phyloP scores from a whole-genome alignment of 2,329 filamentous ascomycete genomes.

The Zymoseptoria ardabiliae region DNA sequence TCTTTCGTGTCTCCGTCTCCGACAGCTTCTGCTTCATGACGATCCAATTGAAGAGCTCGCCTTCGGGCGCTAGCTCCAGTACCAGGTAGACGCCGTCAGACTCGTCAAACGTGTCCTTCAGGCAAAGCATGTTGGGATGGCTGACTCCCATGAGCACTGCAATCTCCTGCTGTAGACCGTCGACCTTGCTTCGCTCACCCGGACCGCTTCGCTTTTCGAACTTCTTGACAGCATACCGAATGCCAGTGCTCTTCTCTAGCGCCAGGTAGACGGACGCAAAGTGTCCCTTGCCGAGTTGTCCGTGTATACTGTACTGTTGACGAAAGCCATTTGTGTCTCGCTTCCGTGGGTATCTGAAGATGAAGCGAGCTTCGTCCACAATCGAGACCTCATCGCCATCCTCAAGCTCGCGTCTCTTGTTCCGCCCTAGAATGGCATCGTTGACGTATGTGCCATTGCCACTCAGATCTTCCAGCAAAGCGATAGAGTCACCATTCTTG shows the following conservation, averaged over 20 bases:
- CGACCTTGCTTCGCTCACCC: slow-evolving; percentile 74
- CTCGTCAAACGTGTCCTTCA: slow-evolving; percentile 94
- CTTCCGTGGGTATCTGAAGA: slow-evolving; percentile 81
- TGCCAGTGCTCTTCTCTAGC: slow-evolving; percentile 74
- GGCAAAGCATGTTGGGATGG: slow-evolving; percentile 83
- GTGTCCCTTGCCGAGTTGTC: slow-evolving; percentile 87
- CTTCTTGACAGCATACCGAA: slow-evolving; percentile 84
- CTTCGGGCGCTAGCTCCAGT: slow-evolving; percentile 81
- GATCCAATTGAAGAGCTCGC: slow-evolving; percentile 93
- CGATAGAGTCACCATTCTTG: slow-evolving; percentile 51
- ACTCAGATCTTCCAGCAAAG: slow-evolving; percentile 85
- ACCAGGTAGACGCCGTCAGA: slow-evolving; percentile 84
- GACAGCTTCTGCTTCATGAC: slow-evolving; percentile 82
- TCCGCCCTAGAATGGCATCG: slow-evolving; percentile 80
- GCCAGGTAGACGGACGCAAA: slow-evolving; percentile 92
- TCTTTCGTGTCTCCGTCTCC: slow-evolving; percentile 74
- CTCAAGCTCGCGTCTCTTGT: slow-evolving; percentile 79
- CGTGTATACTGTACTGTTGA: slow-evolving; percentile 76
- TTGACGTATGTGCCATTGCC: slow-evolving; percentile 97
- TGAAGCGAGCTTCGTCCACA: slow-evolving; percentile 74
- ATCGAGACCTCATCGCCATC: slow-evolving; percentile 89
- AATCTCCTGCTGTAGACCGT: slow-evolving; percentile 89
- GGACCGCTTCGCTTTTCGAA: slow-evolving; percentile 80
- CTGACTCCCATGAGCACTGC: slow-evolving; percentile 95
- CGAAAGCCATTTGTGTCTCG: slow-evolving; percentile 69